Evolutionary conservation across 2,329 filamentous ascomycete genomes (phyloP).

Genomic region (Hirsutella rhossiliensis): DNA sequence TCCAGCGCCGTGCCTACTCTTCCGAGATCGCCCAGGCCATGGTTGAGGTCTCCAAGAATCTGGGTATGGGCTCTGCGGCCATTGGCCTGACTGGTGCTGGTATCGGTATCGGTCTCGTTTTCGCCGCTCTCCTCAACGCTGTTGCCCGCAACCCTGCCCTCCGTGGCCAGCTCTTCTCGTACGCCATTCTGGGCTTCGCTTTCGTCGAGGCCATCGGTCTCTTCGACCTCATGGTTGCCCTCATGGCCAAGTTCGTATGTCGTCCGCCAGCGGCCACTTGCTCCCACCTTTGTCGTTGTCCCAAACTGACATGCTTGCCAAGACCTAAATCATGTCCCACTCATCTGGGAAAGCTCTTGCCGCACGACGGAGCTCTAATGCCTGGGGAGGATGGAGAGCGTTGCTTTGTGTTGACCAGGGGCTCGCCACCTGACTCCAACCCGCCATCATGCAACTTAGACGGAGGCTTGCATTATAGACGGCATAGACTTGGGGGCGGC

Average conservation of each 20-base stretch:
- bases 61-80: constrained; percentile 80
- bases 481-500: constrained; percentile 26
- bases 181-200: constrained; percentile 90
- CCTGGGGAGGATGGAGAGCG: constrained; percentile 14
- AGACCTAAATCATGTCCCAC: constrained; percentile 25
- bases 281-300: background rate
- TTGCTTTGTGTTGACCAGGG: constrained; percentile 14
- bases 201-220: constrained; percentile 89
- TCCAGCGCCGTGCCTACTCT: constrained; percentile 65
- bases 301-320: constrained; percentile 2
- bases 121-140: constrained; percentile 78
- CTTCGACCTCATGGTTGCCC: constrained; percentile 84
- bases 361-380: constrained; percentile 23
- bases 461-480: constrained; percentile 25
- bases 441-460: constrained; percentile 21
- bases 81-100: constrained; percentile 86
- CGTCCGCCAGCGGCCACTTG: background rate
- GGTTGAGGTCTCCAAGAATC: constrained; percentile 84
- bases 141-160: constrained; percentile 91
- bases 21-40: constrained; percentile 81
- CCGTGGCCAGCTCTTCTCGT: constrained; percentile 90
- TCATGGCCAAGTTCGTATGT: constrained; percentile 84
- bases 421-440: constrained; percentile 13
- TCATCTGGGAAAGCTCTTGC: constrained; percentile 21
- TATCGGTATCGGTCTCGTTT: constrained; percentile 93